These are phyloP conservation scores for Brassica nigra DNA, from an alignment of 345 rosid genomes.

Conservation along the genomic window DNA sequence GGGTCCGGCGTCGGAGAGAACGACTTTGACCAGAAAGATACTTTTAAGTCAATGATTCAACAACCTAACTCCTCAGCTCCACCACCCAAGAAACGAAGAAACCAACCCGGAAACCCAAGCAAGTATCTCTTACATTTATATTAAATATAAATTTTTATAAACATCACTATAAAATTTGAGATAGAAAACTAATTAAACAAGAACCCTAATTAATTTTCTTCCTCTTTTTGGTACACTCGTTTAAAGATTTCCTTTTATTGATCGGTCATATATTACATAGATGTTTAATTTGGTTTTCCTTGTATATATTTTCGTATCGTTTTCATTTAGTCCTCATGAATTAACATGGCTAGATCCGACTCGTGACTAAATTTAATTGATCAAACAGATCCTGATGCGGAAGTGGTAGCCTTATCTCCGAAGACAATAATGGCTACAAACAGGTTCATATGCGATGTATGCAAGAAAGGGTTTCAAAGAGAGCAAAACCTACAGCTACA, in stretches of 20 bases:
- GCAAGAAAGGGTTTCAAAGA: conserved; percentile 88
- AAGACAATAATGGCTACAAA: conserved; percentile 89
- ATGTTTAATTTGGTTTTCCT: background rate
- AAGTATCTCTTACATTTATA: conserved; percentile 51
- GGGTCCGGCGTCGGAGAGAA: conserved; percentile 43
- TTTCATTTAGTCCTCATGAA: conserved; percentile 2
- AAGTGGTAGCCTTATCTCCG: conserved; percentile 86
- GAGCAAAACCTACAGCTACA: conserved; percentile 87
- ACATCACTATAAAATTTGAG: background rate
- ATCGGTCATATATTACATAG: background rate
- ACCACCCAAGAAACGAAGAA: conserved; percentile 70
- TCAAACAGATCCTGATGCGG: conserved; percentile 80
- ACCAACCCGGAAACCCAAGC: conserved; percentile 85
- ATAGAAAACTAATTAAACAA: background rate
- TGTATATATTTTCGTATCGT: background rate
- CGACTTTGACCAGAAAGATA: conserved; percentile 47
- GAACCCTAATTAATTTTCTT: background rate
- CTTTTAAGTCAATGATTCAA: conserved; percentile 51
- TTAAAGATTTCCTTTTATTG: background rate
- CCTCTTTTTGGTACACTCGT: background rate
- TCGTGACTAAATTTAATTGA: background rate
- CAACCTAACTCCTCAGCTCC: conserved; percentile 48
- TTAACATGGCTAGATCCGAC: background rate
- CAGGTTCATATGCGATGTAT: conserved; percentile 85
- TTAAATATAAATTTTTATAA: background rate